A percentile compares a stretch with the other conserved stretches of the same genome.
These are phyloP conservation scores for Paracoccidioides lutzii DNA, from an alignment of 2,329 filamentous ascomycete species.

Conservation along the genomic window DNA sequence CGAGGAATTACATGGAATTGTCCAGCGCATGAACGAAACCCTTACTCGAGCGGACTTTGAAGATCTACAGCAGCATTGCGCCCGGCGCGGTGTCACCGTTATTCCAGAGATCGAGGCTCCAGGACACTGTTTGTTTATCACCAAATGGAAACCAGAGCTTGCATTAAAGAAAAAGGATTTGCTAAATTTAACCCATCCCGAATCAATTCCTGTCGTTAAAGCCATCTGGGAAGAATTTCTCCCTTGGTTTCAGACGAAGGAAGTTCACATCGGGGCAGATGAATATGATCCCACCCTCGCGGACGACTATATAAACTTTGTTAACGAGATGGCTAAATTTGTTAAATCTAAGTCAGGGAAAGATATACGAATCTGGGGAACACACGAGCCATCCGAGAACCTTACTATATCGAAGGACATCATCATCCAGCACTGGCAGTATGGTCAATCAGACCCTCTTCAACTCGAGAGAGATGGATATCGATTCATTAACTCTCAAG, in stretches of 20 bases:
- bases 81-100: constrained; percentile 43
- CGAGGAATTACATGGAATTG: constrained; percentile 36
- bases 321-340: constrained; percentile 38
- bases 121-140: constrained; percentile 43
- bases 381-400: constrained; percentile 34
- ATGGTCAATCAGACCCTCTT: constrained; percentile 40
- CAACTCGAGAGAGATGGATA: constrained; percentile 36
- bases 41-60: constrained; percentile 41
- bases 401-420: constrained; percentile 34
- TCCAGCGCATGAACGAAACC: constrained; percentile 42
- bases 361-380: constrained; percentile 44
- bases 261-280: constrained; percentile 41
- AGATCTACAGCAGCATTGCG: constrained; percentile 41
- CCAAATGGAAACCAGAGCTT: constrained; percentile 47
- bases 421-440: constrained; percentile 45
- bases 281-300: constrained; percentile 34
- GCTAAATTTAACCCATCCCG: constrained; percentile 43
- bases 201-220: constrained; percentile 41
- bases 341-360: constrained; percentile 34
- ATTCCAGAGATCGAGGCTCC: constrained; percentile 49
- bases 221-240: constrained; percentile 40
- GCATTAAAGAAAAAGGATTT: constrained; percentile 39
- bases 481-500: constrained; percentile 42
- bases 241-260: constrained; percentile 40
- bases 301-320: constrained; percentile 37